Percentiles rank a stretch among this genome's conserved stretches.
Conservation (phyloP, 2,329 filamentous ascomycete species). For the Aspergillus puulaauensis region DNA sequence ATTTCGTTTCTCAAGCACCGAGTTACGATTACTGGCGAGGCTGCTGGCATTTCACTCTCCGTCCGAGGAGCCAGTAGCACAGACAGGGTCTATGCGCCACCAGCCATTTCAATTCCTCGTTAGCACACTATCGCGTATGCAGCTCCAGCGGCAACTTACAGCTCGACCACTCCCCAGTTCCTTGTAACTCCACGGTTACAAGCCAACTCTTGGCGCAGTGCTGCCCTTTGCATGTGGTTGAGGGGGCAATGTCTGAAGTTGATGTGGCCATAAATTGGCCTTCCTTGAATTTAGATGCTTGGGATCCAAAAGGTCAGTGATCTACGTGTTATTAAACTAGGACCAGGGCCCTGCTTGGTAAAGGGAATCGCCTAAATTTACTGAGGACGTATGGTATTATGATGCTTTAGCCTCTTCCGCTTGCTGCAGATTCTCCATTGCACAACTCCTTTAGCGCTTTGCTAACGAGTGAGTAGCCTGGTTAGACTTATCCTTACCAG, state of each 20-base stretch:
- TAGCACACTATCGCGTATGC: not conserved
- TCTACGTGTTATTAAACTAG: not conserved
- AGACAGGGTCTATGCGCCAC: not conserved
- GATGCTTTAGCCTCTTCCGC: slow-evolving; percentile 1
- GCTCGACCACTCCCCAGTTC: not conserved
- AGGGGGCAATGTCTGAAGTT: slow-evolving; percentile 4
- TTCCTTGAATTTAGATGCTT: not conserved
- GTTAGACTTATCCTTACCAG: not conserved
- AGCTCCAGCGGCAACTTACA: slow-evolving; percentile 5
- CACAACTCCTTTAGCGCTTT: slow-evolving; percentile 1
- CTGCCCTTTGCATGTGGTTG: not conserved
- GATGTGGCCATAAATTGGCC: not conserved
- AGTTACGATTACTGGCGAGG: not conserved
- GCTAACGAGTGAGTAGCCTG: not conserved
- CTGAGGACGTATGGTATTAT: not conserved
- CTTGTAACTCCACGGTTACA: not conserved
- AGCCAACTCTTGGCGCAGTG: not conserved
- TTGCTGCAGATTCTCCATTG: slow-evolving; percentile 2
- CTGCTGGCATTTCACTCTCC: not conserved
- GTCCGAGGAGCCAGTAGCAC: not conserved
- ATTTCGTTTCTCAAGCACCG: not conserved
- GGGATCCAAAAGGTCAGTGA: slow-evolving; percentile 6
- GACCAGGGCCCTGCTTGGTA: not conserved
- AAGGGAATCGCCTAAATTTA: not conserved
- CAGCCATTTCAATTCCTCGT: not conserved